Evolutionary conservation across 768 basidiomycete species (phyloP).

Genomic region (Lyophyllum decastes): DNA sequence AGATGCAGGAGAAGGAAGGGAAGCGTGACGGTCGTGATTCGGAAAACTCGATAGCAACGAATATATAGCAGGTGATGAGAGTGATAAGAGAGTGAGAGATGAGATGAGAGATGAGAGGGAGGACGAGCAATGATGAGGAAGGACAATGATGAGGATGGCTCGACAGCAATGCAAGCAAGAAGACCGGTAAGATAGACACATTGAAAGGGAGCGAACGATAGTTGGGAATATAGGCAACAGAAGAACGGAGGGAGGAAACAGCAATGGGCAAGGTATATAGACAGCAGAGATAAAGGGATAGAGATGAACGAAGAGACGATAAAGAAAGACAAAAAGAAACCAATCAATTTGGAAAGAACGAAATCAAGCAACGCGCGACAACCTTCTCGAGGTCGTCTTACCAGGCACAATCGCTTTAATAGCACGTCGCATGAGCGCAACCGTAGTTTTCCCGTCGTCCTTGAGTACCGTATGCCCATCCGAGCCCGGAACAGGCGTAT

Average conservation of each 20-base stretch:
- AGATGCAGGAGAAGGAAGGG: background rate
- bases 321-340: conserved; percentile 5
- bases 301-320: background rate
- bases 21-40: background rate
- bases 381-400: conserved; percentile 52
- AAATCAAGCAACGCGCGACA: conserved; percentile 42
- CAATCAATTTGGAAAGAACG: conserved; percentile 4
- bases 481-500: conserved; percentile 26
- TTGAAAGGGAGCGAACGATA: background rate
- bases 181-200: background rate
- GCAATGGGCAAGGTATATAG: background rate
- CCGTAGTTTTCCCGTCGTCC: conserved; percentile 51
- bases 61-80: conserved; percentile 9
- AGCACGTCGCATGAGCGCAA: conserved; percentile 65
- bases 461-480: conserved; percentile 29
- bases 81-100: background rate
- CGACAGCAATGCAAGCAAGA: conserved; percentile 5
- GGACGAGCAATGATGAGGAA: background rate
- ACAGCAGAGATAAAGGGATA: background rate
- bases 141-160: background rate
- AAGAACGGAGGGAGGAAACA: background rate
- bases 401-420: conserved; percentile 77
- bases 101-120: background rate
- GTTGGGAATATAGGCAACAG: background rate
- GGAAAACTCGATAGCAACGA: conserved; percentile 14